Conservation (phyloP, 345 rosid species). For the Heritiera fomes region DNA sequence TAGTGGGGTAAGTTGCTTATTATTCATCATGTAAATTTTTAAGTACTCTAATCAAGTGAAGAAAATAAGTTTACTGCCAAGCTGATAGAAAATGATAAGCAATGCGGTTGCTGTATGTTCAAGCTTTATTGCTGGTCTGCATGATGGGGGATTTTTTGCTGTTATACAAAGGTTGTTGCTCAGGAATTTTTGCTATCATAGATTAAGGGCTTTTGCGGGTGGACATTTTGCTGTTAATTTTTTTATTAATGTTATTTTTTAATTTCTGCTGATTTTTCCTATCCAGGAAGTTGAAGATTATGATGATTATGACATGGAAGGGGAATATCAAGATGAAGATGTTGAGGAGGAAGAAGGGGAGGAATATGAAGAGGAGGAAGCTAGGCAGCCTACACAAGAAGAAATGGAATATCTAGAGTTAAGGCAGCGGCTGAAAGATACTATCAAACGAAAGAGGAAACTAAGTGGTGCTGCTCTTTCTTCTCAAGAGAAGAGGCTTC, state of each 20-base stretch:
- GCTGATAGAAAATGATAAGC: neutral
- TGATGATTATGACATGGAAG: constrained; percentile 50
- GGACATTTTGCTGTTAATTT: neutral
- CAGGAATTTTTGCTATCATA: neutral
- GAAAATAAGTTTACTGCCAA: neutral
- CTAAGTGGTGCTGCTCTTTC: constrained; percentile 39
- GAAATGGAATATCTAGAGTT: constrained; percentile 59
- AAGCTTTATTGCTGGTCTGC: neutral
- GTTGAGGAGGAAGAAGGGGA: constrained; percentile 1
- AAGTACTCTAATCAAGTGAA: neutral
- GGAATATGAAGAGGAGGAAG: constrained; percentile 43
- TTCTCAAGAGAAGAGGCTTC: constrained; percentile 47
- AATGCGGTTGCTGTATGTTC: neutral
- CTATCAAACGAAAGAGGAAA: constrained; percentile 49
- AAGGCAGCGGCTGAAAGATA: constrained; percentile 65
- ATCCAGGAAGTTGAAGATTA: constrained; percentile 12
- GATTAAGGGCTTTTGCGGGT: neutral
- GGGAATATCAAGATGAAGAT: constrained; percentile 13
- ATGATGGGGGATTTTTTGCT: neutral
- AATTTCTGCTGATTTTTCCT: neutral
- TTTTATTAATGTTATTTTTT: neutral
- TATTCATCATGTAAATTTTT: neutral
- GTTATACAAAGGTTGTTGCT: neutral
- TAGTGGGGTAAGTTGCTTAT: constrained; percentile 41
- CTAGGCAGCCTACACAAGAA: constrained; percentile 51